Conservation (phyloP, 345 rosid species). For the Aquilaria sinensis region DNA sequence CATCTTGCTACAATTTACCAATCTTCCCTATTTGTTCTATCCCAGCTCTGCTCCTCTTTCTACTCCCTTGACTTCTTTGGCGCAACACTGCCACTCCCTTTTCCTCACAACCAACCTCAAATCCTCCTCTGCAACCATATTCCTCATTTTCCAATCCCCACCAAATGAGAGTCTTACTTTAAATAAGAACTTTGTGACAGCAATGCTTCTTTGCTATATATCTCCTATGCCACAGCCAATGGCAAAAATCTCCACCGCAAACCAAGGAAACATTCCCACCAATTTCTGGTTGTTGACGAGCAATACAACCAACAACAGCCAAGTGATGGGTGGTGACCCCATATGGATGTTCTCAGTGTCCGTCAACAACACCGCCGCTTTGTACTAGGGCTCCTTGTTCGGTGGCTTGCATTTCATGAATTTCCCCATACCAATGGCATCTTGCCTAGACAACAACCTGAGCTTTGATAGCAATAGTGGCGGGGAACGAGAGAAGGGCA, state of each 20-base stretch:
- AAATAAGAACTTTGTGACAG: conserved; percentile 36
- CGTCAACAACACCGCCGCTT: conserved; percentile 44
- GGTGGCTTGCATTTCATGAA: conserved; percentile 95
- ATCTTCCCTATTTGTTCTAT: conserved; percentile 40
- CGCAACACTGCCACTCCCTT: conserved; percentile 41
- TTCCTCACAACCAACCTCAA: conserved; percentile 45
- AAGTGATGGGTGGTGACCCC: conserved; percentile 69
- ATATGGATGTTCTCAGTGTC: conserved; percentile 76
- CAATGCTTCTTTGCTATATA: conserved; percentile 27
- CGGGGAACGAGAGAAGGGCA: conserved; percentile 45
- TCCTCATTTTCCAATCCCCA: conserved; percentile 67
- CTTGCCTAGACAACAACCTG: conserved; percentile 67
- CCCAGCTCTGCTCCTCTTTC: conserved; percentile 79
- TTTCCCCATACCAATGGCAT: conserved; percentile 76
- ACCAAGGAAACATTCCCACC: conserved; percentile 62
- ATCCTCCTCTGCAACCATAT: conserved; percentile 37
- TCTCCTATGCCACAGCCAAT: conserved; percentile 26
- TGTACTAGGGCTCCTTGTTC: conserved; percentile 67
- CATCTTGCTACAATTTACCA: conserved; percentile 38
- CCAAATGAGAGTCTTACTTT: conserved; percentile 11
- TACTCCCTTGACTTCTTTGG: conserved; percentile 64
- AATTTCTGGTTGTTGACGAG: conserved; percentile 76
- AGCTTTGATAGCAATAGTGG: conserved; percentile 35
- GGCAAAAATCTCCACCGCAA: conserved; percentile 46
- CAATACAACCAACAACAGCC: conserved; percentile 58